Conservation (phyloP, 176 grass and related monocot species). For the Olyra latifolia region DNA sequence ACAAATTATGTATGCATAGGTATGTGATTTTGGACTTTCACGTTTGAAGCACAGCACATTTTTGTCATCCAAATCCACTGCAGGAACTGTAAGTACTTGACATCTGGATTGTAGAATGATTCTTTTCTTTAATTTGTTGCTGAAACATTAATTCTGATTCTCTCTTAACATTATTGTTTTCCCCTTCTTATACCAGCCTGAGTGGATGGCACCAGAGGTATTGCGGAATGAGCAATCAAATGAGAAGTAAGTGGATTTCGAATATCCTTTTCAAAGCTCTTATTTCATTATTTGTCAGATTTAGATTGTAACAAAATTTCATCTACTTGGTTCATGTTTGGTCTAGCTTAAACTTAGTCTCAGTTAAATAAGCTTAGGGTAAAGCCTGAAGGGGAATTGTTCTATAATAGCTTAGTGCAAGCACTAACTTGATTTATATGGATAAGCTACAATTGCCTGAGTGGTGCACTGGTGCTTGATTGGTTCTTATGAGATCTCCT, state of each 20-base stretch:
- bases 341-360: conserved; percentile 12
- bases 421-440: conserved; percentile 6
- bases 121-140: not conserved
- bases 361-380: conserved; percentile 10
- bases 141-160: not conserved
- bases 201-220: conserved; percentile 98
- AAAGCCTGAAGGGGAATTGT: not conserved
- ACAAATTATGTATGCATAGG: conserved; percentile 48
- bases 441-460: conserved; percentile 3
- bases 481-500: not conserved
- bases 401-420: not conserved
- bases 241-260: conserved; percentile 69
- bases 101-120: conserved; percentile 19
- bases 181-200: conserved; percentile 51
- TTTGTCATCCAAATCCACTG: conserved; percentile 95
- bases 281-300: conserved; percentile 2
- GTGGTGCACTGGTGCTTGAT: not conserved
- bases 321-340: not conserved
- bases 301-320: conserved; percentile 13
- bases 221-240: conserved; percentile 88
- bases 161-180: conserved; percentile 27
- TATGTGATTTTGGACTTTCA: conserved; percentile 97
- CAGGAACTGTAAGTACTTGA: conserved; percentile 76
- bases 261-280: conserved; percentile 4
- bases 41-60: conserved; percentile 92